Evolutionary conservation across 2,329 filamentous ascomycete genomes (phyloP).

Genomic region (Clarireedia hainanense): DNA sequence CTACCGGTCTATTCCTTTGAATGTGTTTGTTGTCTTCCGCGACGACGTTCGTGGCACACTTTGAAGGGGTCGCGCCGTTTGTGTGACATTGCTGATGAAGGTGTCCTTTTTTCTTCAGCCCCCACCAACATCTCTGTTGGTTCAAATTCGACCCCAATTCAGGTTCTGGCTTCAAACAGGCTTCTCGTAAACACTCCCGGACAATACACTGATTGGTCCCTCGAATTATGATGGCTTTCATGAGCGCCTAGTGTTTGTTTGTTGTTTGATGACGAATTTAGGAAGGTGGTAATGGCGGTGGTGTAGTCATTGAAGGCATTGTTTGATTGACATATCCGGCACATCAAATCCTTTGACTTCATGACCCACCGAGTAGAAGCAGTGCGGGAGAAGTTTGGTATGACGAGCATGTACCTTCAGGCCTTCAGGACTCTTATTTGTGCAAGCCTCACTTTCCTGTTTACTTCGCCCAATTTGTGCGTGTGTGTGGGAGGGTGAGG

Average conservation of each 20-base stretch:
- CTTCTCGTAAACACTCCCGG: not conserved
- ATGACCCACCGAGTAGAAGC: not conserved
- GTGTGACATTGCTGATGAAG: not conserved
- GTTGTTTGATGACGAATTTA: not conserved
- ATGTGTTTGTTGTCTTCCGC: not conserved
- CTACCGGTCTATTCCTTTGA: not conserved
- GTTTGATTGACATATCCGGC: not conserved
- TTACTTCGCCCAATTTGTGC: conserved; percentile 1
- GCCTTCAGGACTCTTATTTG: not conserved
- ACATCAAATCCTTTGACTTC: not conserved
- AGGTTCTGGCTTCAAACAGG: not conserved
- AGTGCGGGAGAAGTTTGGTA: not conserved
- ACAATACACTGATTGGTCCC: not conserved
- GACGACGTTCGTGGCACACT: not conserved
- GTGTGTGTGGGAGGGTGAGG: not conserved
- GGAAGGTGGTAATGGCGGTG: not conserved
- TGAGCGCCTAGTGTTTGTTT: not conserved
- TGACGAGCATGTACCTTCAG: not conserved
- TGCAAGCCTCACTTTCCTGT: conserved; percentile 10
- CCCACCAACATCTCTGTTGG: not conserved
- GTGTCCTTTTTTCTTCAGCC: not conserved
- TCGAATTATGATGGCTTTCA: not conserved
- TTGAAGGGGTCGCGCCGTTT: not conserved
- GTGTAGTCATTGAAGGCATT: not conserved
- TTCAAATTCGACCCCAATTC: not conserved